Percentiles rank a stretch among this genome's conserved stretches.
These are phyloP conservation scores for Alternaria brassicicola DNA, from an alignment of 2,329 filamentous ascomycete species.

Conservation along the genomic window DNA sequence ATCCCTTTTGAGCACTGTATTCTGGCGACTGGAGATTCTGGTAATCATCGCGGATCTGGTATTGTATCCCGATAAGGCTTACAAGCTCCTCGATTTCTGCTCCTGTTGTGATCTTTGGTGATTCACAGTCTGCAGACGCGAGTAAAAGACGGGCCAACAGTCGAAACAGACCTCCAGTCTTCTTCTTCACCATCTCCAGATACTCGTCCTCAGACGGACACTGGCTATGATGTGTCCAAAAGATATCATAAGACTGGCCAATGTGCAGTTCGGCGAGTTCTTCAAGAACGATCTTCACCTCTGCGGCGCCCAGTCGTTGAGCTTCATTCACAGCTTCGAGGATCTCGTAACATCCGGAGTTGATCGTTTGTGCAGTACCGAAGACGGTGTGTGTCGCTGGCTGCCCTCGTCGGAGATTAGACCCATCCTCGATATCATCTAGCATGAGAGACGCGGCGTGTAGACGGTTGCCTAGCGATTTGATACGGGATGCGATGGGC, in stretches of 20 bases:
- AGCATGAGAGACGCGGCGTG: neutral
- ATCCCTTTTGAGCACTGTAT: slow-evolving; percentile 84
- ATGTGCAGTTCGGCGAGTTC: neutral
- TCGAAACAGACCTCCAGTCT: slow-evolving; percentile 1
- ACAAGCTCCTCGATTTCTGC: neutral
- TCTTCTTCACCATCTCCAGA: neutral
- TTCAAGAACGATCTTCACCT: neutral
- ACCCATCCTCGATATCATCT: neutral
- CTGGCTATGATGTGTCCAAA: neutral
- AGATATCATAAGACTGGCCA: neutral
- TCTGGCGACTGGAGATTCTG: slow-evolving; percentile 67
- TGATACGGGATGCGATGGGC: neutral
- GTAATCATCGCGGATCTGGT: slow-evolving; percentile 89
- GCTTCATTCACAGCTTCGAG: neutral
- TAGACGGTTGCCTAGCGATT: neutral
- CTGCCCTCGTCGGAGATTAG: neutral
- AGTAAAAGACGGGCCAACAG: neutral
- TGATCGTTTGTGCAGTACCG: neutral
- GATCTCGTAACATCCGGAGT: neutral
- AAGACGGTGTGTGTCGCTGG: neutral
- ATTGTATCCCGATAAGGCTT: slow-evolving; percentile 44
- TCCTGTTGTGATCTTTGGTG: neutral
- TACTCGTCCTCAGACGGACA: neutral
- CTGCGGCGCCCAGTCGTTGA: neutral
- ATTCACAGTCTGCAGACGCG: neutral